Base-by-base conservation (phyloP, 441 rosid species). In the Rhodomyrtus psidioides region DNA sequence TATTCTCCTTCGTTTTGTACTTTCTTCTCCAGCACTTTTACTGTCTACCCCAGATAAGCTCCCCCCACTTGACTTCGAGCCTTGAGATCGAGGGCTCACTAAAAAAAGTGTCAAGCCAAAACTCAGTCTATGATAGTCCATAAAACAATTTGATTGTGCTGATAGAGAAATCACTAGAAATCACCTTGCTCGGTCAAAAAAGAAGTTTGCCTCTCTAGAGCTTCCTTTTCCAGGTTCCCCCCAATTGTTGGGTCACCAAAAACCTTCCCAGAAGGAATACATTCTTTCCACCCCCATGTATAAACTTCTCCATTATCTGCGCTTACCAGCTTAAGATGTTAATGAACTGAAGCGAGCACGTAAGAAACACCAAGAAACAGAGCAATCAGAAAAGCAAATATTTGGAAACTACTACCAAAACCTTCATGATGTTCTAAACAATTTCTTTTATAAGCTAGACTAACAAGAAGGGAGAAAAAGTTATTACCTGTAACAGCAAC, bases 241-340 rank as follows among this genome's bases (percentile, higher is more conserved):
- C 86, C 87, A 28, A 59, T 19, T 34, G 93, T 86, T 84, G 89
- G 87, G 75, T 95, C 94, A 79, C 98, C 96, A 9, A 94, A 91
- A 55, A 95, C 89, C 81, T 93, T 95, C 85, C 98, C 99, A 12
- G 99, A 92, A 39, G 99, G 99, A 90, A 98, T 91, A 89, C 99
- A 96, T 89, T 98, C 99, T 86, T 92, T 96, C 99, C 99, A 98
- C 59, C 99, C 99, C 99, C 99, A 98, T 26, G 99, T 96, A 86
- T 92, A 96, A 81, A 98, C 96, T 84, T 94, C 98, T 46, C 94
- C 98, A 23, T 53, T 86, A 58, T 92, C 99, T 97, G 90, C 83
- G 79, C 85, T 75, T 83, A 86, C 34, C 27, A 46, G 57, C 55
- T 84, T 83, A 86, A 58, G 49, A 65, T 44, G 83, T 51, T 53